phyloP scores from a whole-genome alignment of 2,329 filamentous ascomycete species.

The Curvularia spicifera region DNA sequence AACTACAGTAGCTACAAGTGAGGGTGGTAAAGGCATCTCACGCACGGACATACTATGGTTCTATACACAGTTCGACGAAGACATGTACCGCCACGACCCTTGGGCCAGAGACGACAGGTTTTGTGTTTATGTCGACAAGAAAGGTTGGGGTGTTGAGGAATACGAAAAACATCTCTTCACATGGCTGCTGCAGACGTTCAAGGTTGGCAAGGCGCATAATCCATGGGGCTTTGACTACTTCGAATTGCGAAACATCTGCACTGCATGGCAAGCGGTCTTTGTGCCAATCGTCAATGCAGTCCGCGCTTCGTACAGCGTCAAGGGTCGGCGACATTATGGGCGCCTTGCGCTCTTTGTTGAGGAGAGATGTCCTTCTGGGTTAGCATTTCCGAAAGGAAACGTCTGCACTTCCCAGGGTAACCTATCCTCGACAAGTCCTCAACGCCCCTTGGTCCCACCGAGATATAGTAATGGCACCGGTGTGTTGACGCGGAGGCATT shows the following conservation, averaged over 20 bases:
- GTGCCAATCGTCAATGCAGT: conserved; percentile 43
- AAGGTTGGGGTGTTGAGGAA: conserved; percentile 33
- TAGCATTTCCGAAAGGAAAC: conserved; percentile 44
- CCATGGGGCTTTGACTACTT: conserved; percentile 39
- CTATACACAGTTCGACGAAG: conserved; percentile 44
- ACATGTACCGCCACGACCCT: conserved; percentile 35
- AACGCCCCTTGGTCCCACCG: conserved; percentile 28
- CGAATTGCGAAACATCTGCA: conserved; percentile 34
- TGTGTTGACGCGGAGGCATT: conserved; percentile 29
- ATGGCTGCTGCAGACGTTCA: conserved; percentile 44
- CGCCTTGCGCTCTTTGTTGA: conserved; percentile 44
- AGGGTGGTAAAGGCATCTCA: conserved; percentile 19
- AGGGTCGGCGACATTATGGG: conserved; percentile 40
- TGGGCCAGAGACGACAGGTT: conserved; percentile 21
- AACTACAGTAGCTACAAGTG: conserved; percentile 5
- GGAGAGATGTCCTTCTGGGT: conserved; percentile 30
- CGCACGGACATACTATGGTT: conserved; percentile 39
- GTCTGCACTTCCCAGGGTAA: conserved; percentile 18
- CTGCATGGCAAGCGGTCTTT: conserved; percentile 39
- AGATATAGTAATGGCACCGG: conserved; percentile 7
- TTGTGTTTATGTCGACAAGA: conserved; percentile 35
- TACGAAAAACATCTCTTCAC: conserved; percentile 43
- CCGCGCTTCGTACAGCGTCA: conserved; percentile 34
- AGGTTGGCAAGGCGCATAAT: conserved; percentile 41
- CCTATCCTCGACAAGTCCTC: conserved; percentile 30